Percentiles rank a stretch among this genome's conserved stretches.
Evolutionary conservation across 2,329 filamentous ascomycete species (phyloP).

Genomic region (Diaporthe eres): DNA sequence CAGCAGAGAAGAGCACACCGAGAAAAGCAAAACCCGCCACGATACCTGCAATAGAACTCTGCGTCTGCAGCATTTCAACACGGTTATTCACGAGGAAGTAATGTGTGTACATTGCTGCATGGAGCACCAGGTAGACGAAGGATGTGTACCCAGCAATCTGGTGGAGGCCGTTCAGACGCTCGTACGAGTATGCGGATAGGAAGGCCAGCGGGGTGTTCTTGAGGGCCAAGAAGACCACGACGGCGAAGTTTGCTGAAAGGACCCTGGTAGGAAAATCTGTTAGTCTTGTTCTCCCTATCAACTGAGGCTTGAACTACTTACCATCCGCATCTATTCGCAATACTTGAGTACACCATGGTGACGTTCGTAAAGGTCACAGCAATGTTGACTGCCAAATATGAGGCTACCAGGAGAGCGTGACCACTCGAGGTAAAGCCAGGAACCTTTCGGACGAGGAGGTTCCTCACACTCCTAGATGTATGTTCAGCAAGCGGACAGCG

Average conservation of each 20-base stretch:
- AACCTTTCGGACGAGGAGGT: conserved; percentile 49
- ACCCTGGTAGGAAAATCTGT: conserved; percentile 44
- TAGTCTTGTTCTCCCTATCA: background rate
- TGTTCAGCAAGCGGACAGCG: background rate
- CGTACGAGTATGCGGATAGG: conserved; percentile 69
- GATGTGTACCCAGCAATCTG: conserved; percentile 66
- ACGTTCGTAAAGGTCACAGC: conserved; percentile 50
- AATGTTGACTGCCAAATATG: conserved; percentile 51
- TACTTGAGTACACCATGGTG: conserved; percentile 41
- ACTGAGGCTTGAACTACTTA: conserved; percentile 41
- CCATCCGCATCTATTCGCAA: conserved; percentile 52
- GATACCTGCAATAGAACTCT: conserved; percentile 62
- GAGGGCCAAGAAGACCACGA: conserved; percentile 68
- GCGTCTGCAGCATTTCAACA: conserved; percentile 52
- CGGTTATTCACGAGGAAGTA: conserved; percentile 54
- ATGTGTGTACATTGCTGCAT: conserved; percentile 59
- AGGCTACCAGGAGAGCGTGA: conserved; percentile 50
- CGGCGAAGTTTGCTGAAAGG: conserved; percentile 58
- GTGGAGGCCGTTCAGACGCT: conserved; percentile 71
- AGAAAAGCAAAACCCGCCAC: conserved; percentile 63
- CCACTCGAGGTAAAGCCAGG: conserved; percentile 52
- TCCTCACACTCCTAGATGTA: conserved; percentile 46
- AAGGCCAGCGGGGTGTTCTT: conserved; percentile 72
- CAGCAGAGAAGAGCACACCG: conserved; percentile 58
- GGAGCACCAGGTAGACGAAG: conserved; percentile 61